phyloP scores from a whole-genome alignment of 2,329 filamentous ascomycete species.

The Ophiosphaerella narmari region DNA sequence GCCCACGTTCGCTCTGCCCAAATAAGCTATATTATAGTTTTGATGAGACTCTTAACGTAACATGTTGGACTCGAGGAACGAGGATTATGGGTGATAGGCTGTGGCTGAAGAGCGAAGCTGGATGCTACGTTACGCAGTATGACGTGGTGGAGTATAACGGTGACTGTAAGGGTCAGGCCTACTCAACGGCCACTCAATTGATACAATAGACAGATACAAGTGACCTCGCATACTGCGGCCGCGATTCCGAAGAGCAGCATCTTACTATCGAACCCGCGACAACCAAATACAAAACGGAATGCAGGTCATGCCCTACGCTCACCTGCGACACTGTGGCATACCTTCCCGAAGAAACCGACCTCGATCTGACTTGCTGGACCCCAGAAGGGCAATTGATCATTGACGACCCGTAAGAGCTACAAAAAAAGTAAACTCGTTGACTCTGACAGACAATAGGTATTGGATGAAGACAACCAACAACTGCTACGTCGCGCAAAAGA shows the following conservation, averaged over 20 bases:
- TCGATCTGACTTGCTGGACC: slow-evolving; percentile 37
- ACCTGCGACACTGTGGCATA: slow-evolving; percentile 28
- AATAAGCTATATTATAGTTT: slow-evolving; percentile 25
- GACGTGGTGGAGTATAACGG: slow-evolving; percentile 31
- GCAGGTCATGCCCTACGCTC: slow-evolving; percentile 27
- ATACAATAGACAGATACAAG: slow-evolving; percentile 15
- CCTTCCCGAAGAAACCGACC: slow-evolving; percentile 29
- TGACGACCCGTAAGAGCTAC: slow-evolving; percentile 30
- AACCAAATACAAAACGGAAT: slow-evolving; percentile 35
- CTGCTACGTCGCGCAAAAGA: slow-evolving; percentile 36
- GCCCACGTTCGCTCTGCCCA: slow-evolving; percentile 33
- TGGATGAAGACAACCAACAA: slow-evolving; percentile 39
- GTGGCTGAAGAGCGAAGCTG: slow-evolving; percentile 35
- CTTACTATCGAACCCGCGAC: slow-evolving; percentile 31
- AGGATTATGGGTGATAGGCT: slow-evolving; percentile 31
- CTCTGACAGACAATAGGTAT: slow-evolving; percentile 14
- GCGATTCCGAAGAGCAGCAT: slow-evolving; percentile 26
- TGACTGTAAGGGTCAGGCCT: slow-evolving; percentile 19
- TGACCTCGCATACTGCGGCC: slow-evolving; percentile 34
- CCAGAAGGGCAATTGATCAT: slow-evolving; percentile 29
- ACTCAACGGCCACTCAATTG: background rate
- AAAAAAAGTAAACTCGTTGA: background rate
- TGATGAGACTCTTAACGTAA: slow-evolving; percentile 26
- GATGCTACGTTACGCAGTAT: slow-evolving; percentile 39
- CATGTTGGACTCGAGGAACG: slow-evolving; percentile 37